These are phyloP conservation scores for Tylopilus cervinicoccineus DNA, from an alignment of 768 basidiomycete genomes.

Conservation along the genomic window DNA sequence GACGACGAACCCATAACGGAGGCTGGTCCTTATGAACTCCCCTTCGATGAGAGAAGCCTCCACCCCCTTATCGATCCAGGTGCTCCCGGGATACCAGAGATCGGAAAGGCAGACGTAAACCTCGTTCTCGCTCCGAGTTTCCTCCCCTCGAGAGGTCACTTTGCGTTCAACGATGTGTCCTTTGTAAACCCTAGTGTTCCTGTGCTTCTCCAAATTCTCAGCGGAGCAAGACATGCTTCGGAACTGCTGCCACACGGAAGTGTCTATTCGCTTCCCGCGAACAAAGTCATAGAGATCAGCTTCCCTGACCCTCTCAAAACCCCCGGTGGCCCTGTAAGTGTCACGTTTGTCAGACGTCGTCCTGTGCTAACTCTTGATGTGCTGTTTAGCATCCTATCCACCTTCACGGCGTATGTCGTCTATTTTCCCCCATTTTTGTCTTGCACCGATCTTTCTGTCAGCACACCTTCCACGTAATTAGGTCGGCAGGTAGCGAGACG, in stretches of 20 bases:
- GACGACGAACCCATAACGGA: background rate
- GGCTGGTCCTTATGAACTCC: background rate
- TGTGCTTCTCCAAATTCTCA: conserved; percentile 28
- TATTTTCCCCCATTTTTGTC: too few species aligned
- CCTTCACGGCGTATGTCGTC: conserved; percentile 35
- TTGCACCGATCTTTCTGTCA: conserved; percentile 2
- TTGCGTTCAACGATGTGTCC: background rate
- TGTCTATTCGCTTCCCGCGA: conserved; percentile 41
- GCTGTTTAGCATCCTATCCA: conserved; percentile 34
- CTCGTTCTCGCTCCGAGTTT: background rate
- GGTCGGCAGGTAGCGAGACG: conserved; percentile 21
- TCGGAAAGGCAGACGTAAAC: conserved; percentile 5
- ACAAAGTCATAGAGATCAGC: conserved; percentile 45
- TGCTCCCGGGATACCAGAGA: conserved; percentile 2
- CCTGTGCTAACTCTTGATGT: background rate
- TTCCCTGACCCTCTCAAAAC: conserved; percentile 33
- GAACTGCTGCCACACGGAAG: conserved; percentile 46
- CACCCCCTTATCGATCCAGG: background rate
- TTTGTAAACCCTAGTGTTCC: conserved; percentile 39
- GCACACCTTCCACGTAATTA: conserved; percentile 35
- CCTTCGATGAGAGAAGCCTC: background rate
- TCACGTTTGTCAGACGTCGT: background rate
- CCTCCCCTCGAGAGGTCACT: background rate
- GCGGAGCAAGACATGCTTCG: conserved; percentile 41
- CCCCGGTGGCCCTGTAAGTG: conserved; percentile 28